Base-by-base conservation (phyloP, 1,284 basidiomycete genomes). In the Flammula alnicola region DNA sequence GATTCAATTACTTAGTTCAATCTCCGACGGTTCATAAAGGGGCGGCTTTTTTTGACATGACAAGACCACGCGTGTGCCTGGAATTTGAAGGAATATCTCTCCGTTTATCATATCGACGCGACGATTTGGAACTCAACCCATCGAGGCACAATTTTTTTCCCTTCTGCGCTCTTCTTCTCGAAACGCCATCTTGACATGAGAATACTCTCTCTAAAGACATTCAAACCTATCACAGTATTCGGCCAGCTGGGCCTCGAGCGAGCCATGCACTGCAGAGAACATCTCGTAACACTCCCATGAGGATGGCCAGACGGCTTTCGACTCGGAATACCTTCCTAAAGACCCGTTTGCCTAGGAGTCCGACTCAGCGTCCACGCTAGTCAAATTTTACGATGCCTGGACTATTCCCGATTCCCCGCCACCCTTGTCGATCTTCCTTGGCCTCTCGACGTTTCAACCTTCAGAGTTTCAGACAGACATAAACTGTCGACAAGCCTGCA, bases 401-500 rank as follows among this genome's bases (percentile, higher is more conserved):
- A n/a, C n/a, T n/a, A n/a, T n/a, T n/a, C n/a, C n/a, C n/a, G n/a
- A n/a, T n/a, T n/a, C 17, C 14, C 27, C 17, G n/a, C 20, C 20
- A 23, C 31, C 41, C 25, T 32, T 32, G 29, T 43, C 41, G 22
- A 32, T 32, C 29, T 12, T 27, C 16, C 37, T 14, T 39, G 14
- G 1, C 9, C 44, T 22, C 32, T 20, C 36, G 40, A 7, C 19
- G 37, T 20, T 23, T 12, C 16, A 19, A 5, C 16, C 17, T 23
- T 31, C 7, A 12, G 27, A 16, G 11, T 9, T 25, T 12, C 8
- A 20, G 27, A 26, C 44, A 51, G 44, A 51, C 49, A 51, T 38
- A 47, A 51, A 51, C 49, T 47, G 49, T 51, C 49, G 38, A 5
- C 23, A 14, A 19, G 12, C n/a, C 31, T 43, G 19, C 19, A 11